Evolutionary conservation across 2,329 filamentous ascomycete genomes (phyloP), one percentile per base, ranked within the genome.

Genomic region (Geoglossum cookeanum): DNA sequence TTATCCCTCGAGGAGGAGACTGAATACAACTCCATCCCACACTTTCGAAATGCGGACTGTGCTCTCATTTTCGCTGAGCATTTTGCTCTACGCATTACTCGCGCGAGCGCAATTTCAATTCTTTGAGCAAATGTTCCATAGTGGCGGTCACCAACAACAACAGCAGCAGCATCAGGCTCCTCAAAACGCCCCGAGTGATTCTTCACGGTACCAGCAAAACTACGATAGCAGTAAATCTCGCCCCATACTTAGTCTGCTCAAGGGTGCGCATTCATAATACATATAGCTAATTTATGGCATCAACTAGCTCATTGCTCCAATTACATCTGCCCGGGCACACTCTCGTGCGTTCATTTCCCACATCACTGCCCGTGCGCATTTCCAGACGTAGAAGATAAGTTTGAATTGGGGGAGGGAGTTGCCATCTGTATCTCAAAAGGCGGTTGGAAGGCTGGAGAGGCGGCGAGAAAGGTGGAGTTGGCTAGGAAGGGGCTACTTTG

Each of bases 301-400:
- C 57, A 15, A 33, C 64, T 65, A 87, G 87, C 89, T n/a, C 77
- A 81, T 64, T 98, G 92, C 75, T 81, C 87, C 65, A 90, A 91
- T 64, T 98, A 96, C 68, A 82, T 98, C 57, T 98, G 92, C 68
- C 90, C 92, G 1, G 87, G 88, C 62, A 97, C 92, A 0, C 79
- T 98, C 59, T 86, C 90, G 39, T 98, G 92, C 73, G 92, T 98
- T 5, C 84, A 94, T 68, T 92, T 94, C 72, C 90, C 92, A 1
- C 91, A 97, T 69, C 92, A 98, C 71, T 98, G 92, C 70, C 92
- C 92, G 32, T 98, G 92, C 72, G 77, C 88, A 1, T 94, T 85
- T 73, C 82, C 85, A 1, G 71, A 75, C 7, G 74, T 85, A 60
- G 83, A 91, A 66, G 86, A 91, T 62, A 92, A 92, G 67, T 79